Evolutionary conservation across 1,284 basidiomycete genomes (phyloP).

Genomic region (Tilletia setariae): DNA sequence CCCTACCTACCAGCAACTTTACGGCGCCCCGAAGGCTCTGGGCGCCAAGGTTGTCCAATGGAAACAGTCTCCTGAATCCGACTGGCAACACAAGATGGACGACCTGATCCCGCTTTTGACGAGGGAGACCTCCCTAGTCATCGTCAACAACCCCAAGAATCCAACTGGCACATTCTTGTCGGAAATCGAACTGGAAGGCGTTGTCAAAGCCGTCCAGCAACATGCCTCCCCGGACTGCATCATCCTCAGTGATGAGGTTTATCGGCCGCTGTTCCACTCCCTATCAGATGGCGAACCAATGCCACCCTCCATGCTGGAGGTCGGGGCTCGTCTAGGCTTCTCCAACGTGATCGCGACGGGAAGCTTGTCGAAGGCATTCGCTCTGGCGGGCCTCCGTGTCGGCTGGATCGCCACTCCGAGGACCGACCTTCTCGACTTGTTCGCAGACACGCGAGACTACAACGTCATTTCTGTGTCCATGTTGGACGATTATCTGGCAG

Average conservation of each 20-base stretch:
- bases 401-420: constrained; percentile 20
- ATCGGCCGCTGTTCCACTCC: constrained; percentile 19
- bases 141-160: constrained; percentile 23
- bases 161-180: constrained; percentile 16
- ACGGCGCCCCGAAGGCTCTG: constrained; percentile 18
- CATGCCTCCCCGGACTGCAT: constrained; percentile 15
- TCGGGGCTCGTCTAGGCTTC: constrained; percentile 12
- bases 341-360: constrained; percentile 18
- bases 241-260: constrained; percentile 21
- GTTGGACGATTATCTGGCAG: constrained; percentile 20
- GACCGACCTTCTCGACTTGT: constrained; percentile 11
- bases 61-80: constrained; percentile 7
- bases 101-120: constrained; percentile 16
- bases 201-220: background rate
- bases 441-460: constrained; percentile 15
- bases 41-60: constrained; percentile 17
- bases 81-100: constrained; percentile 16
- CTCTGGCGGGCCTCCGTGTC: constrained; percentile 19
- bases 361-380: constrained; percentile 18
- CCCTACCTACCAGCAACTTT: constrained; percentile 20
- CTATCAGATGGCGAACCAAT: background rate
- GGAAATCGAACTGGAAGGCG: background rate
- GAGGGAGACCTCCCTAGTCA: constrained; percentile 11
- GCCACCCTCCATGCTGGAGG: constrained; percentile 15
- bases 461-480: constrained; percentile 18